Percentiles rank a stretch among this genome's conserved stretches.
These are phyloP conservation scores for Cudoniella acicularis DNA, from an alignment of 495 filamentous ascomycete species.

Conservation along the genomic window DNA sequence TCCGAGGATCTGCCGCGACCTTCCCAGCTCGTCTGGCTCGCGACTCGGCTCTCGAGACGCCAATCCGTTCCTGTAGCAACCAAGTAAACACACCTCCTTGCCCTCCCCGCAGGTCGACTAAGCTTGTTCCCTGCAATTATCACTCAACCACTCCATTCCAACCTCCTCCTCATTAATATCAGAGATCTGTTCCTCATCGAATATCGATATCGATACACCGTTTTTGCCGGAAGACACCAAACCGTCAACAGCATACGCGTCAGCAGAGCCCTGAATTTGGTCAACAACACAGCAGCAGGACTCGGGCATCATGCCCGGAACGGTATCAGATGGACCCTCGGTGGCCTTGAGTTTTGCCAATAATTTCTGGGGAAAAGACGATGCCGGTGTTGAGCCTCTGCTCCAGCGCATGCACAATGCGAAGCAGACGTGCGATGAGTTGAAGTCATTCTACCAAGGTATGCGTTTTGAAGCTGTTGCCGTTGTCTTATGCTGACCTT, in stretches of 20 bases:
- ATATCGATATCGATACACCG: background rate
- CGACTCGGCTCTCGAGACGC: background rate
- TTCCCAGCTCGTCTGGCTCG: no score
- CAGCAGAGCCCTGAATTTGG: constrained; percentile 2
- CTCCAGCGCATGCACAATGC: constrained; percentile 95
- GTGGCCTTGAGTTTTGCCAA: constrained; percentile 71
- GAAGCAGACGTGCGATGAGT: constrained; percentile 92
- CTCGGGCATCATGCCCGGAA: constrained; percentile 23
- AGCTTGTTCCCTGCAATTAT: constrained; percentile 11
- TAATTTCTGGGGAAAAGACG: constrained; percentile 99
- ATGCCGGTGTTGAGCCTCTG: constrained; percentile 89
- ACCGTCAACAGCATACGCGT: constrained; percentile 2
- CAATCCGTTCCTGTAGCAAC: background rate
- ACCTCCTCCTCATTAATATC: background rate
- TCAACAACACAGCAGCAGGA: background rate
- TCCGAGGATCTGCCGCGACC: no score
- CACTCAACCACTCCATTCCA: constrained; percentile 13
- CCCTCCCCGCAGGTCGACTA: background rate
- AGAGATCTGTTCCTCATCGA: background rate
- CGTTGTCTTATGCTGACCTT: background rate
- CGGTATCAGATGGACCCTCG: constrained; percentile 35
- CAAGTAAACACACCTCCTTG: background rate
- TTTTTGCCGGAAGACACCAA: background rate
- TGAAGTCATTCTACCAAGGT: constrained; percentile 90
- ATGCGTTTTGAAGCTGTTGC: constrained; percentile 21